Base-by-base conservation (phyloP, 495 filamentous ascomycete genomes). In the Tuber magnatum region DNA sequence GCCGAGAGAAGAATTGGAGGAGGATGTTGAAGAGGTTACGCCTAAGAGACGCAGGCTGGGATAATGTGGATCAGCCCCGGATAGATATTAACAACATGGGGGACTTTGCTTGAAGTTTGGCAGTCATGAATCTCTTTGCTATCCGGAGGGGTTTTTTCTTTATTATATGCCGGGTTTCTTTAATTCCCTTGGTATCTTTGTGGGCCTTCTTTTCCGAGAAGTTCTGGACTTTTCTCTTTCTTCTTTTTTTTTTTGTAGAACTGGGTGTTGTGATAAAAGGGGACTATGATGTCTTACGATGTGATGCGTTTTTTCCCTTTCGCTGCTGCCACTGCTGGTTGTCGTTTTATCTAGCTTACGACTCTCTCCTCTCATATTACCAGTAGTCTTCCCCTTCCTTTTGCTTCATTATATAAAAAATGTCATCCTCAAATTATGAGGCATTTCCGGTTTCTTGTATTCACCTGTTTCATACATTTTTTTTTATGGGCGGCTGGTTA, bases 11-110 rank as follows among this genome's bases (percentile, higher is more conserved):
- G 80, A 81, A 16, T n/a, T 75, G 16, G 80, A 79, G 8, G 80
- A 75, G 32, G 80, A 81, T 8, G 72, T 73, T 22, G 74, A 80
- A 38, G 80, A 81, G 43, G 80, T 81, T 14, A 56, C 71, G 16
- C 72, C 71, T n/a, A 82, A 82, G 73, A 81, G 80, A 68, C 79
- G 80, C 71, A 80, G 77, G 70, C 56, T 79, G 22, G 77, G 76
- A 71, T 79, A 79, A 79, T 70, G 78, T 18, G 56, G 28, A 18
- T 35, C 28, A 18, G 28, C 14, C 14, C 28, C 28, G 56, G 18
- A 32, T 18, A 65, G 40, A 40, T 75, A 42, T 51, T 74, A 32
- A 41, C 74, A 65, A 7, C 39, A 65, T n/a, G 38, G 38, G 38
- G 43, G 43, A 32, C 71, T 46, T 39, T 74, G 42, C 42, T 73